These are phyloP conservation scores for Aureobasidium leucospermi DNA, from an alignment of 2,329 filamentous ascomycete genomes.

Conservation along the genomic window DNA sequence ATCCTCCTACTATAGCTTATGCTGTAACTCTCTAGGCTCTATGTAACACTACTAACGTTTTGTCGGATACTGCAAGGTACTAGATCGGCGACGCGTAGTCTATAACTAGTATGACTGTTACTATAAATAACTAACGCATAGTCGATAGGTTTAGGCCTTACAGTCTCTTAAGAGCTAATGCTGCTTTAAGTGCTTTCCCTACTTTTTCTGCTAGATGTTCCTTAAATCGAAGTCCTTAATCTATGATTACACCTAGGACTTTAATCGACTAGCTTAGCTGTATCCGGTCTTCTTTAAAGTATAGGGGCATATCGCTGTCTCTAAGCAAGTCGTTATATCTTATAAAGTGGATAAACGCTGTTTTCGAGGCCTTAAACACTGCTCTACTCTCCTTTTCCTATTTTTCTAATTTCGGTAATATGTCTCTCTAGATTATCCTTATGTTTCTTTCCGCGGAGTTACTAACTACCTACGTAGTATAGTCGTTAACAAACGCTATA, in stretches of 20 bases:
- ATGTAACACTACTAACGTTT: neutral
- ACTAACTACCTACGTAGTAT: too few relatives aligned
- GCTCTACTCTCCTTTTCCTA: slow-evolving; percentile 22
- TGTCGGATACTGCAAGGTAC: neutral
- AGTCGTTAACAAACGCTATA: too few relatives aligned
- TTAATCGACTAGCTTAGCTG: neutral
- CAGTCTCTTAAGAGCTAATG: slow-evolving; percentile 18
- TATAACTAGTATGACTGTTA: slow-evolving; percentile 18
- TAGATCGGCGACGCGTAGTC: slow-evolving; percentile 18
- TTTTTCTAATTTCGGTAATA: neutral
- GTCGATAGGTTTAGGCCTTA: slow-evolving; percentile 16
- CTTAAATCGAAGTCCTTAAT: neutral
- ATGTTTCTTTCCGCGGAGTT: too few relatives aligned
- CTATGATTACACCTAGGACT: neutral
- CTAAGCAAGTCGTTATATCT: slow-evolving; percentile 8
- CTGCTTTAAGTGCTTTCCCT: slow-evolving; percentile 1
- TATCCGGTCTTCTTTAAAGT: neutral
- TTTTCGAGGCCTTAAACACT: slow-evolving; percentile 29
- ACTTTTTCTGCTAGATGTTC: neutral
- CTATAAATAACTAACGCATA: slow-evolving; percentile 17
- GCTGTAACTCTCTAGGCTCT: slow-evolving; percentile 1
- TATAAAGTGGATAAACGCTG: slow-evolving; percentile 29
- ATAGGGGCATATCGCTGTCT: neutral
- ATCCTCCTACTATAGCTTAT: neutral
- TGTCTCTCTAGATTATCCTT: too few relatives aligned